A percentile compares a stretch with the other conserved stretches of the same genome.
Conservation (phyloP, 2,329 filamentous ascomycete species). For the Hymenotorrendiella dingleyae region DNA sequence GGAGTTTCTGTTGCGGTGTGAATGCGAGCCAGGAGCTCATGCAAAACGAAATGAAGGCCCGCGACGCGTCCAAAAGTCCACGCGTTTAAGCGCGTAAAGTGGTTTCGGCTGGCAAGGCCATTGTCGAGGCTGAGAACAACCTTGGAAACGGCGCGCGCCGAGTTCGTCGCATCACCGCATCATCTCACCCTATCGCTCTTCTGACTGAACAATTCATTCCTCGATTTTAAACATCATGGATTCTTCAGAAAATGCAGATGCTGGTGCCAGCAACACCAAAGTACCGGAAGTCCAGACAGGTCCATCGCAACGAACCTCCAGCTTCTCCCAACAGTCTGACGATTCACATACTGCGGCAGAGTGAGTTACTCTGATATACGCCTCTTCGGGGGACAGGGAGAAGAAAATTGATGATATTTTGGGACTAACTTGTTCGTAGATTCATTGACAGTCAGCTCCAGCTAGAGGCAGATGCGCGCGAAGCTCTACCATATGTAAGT, state of each 20-base stretch:
- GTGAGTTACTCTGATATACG: constrained; percentile 20
- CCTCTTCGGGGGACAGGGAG: too few species aligned
- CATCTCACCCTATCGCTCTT: neutral
- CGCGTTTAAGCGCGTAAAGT: constrained; percentile 18
- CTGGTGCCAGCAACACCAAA: constrained; percentile 14
- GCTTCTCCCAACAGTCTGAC: constrained; percentile 51
- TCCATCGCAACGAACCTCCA: constrained; percentile 43
- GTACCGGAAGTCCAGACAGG: constrained; percentile 12
- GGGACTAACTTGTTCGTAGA: constrained; percentile 39
- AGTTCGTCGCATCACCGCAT: constrained; percentile 1
- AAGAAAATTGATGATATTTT: too few species aligned
- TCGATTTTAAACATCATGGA: constrained; percentile 29
- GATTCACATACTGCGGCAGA: constrained; percentile 47
- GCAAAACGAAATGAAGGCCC: constrained; percentile 4
- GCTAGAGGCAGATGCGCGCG: constrained; percentile 90
- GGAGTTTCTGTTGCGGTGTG: constrained; percentile 1
- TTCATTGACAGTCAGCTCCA: constrained; percentile 86
- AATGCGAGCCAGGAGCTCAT: constrained; percentile 1
- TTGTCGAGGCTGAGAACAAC: constrained; percentile 11
- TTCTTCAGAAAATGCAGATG: constrained; percentile 31
- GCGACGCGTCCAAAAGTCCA: constrained; percentile 5
- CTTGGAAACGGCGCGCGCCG: neutral
- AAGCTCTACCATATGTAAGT: constrained; percentile 82
- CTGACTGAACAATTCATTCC: neutral
- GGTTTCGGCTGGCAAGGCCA: constrained; percentile 7